Percentiles rank a stretch among this genome's conserved stretches.
phyloP scores from a whole-genome alignment of 495 filamentous ascomycete species.

The Xylaria intraflava region DNA sequence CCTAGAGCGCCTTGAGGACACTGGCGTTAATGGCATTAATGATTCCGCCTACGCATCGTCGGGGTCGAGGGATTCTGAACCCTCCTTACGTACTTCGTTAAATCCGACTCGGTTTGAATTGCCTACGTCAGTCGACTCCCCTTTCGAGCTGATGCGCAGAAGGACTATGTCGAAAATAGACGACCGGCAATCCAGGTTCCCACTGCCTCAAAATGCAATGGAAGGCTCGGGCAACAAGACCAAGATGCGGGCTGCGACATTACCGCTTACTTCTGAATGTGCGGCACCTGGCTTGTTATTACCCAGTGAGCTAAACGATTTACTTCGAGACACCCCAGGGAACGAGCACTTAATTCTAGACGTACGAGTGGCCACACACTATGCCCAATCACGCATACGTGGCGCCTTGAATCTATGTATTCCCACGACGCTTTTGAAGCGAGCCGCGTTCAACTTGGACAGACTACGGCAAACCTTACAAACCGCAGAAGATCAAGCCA shows the following conservation, averaged over 20 bases:
- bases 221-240: slow-evolving; percentile 16
- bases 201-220: slow-evolving; percentile 34
- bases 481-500: slow-evolving; percentile 60
- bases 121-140: slow-evolving; percentile 30
- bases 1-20: slow-evolving; percentile 15
- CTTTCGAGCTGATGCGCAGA: slow-evolving; percentile 27
- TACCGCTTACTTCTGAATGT: slow-evolving; percentile 42
- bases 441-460: slow-evolving; percentile 83
- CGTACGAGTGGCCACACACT: slow-evolving; percentile 80
- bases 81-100: slow-evolving; percentile 33
- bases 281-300: slow-evolving; percentile 53
- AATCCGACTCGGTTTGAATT: slow-evolving; percentile 31
- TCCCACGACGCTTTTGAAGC: slow-evolving; percentile 86
- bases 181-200: slow-evolving; percentile 46
- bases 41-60: slow-evolving; percentile 43
- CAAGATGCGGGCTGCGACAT: slow-evolving; percentile 48
- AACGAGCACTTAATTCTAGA: slow-evolving; percentile 72
- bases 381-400: slow-evolving; percentile 61
- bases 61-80: slow-evolving; percentile 41
- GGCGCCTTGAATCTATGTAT: slow-evolving; percentile 89
- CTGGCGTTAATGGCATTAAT: slow-evolving; percentile 30
- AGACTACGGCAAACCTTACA: slow-evolving; percentile 87
- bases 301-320: slow-evolving; percentile 55
- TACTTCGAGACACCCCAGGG: slow-evolving; percentile 50
- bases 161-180: slow-evolving; percentile 36